These are phyloP conservation scores for Suhomyces chickasaworum DNA, from an alignment of 1,139 yeast species.

Conservation along the genomic window DNA sequence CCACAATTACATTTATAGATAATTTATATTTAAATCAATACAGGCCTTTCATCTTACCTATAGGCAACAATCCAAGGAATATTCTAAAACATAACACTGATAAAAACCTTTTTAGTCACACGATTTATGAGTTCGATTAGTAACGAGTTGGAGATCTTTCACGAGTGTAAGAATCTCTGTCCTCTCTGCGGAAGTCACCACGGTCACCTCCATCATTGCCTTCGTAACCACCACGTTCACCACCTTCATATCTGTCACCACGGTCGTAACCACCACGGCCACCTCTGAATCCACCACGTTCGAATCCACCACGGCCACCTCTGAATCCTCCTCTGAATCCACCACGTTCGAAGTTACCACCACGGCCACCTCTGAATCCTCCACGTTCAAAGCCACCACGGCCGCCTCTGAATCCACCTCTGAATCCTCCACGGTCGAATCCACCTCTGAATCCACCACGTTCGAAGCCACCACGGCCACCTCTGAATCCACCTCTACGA, in stretches of 20 bases:
- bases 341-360: constrained; percentile 26
- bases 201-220: constrained; percentile 38
- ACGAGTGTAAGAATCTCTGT: constrained; percentile 50
- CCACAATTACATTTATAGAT: constrained; percentile 12
- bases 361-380: constrained; percentile 23
- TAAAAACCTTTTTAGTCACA: constrained; percentile 5
- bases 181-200: constrained; percentile 38
- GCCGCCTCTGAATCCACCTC: constrained; percentile 37
- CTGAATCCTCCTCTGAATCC: constrained; percentile 45
- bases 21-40: constrained; percentile 14
- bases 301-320: constrained; percentile 32
- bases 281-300: constrained; percentile 27
- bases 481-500: constrained; percentile 55
- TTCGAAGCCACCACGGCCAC: constrained; percentile 38
- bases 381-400: constrained; percentile 28
- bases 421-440: constrained; percentile 39
- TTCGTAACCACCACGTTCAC: constrained; percentile 32
- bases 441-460: constrained; percentile 32
- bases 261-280: constrained; percentile 43
- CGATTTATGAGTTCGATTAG: constrained; percentile 21
- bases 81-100: constrained; percentile 13
- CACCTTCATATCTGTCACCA: constrained; percentile 35
- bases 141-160: constrained; percentile 64
- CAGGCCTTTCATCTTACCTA: constrained; percentile 13
- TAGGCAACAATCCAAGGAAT: constrained; percentile 12